These are phyloP conservation scores for Deinandra increscens DNA, from an alignment of 129 eudicot genomes.

Conservation along the genomic window DNA sequence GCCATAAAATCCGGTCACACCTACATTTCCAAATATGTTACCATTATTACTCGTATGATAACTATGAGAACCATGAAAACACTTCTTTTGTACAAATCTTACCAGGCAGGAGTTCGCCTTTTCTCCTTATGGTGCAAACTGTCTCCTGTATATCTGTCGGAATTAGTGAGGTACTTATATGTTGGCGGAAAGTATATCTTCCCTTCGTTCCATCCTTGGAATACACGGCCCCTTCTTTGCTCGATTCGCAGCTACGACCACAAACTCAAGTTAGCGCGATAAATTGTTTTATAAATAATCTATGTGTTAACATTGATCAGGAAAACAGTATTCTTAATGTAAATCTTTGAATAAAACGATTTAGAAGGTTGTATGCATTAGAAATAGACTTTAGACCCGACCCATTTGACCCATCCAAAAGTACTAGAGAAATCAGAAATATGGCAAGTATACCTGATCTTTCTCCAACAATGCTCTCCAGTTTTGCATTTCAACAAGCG, in stretches of 20 bases:
- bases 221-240: conserved; percentile 88
- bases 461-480: conserved; percentile 91
- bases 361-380: not conserved
- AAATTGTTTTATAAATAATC: not conserved
- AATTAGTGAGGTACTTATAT: conserved; percentile 79
- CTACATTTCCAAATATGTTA: conserved; percentile 29
- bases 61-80: not conserved
- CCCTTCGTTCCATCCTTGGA: conserved; percentile 89
- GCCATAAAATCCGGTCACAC: conserved; percentile 94
- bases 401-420: too few relatives aligned
- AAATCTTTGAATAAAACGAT: not conserved
- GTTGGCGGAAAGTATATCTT: conserved; percentile 95
- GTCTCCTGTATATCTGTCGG: conserved; percentile 88
- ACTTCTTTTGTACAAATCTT: not conserved
- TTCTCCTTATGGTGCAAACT: conserved; percentile 86
- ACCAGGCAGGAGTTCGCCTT: conserved; percentile 93
- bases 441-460: conserved; percentile 71
- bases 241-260: conserved; percentile 66
- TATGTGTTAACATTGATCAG: not conserved
- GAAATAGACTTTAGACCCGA: not conserved
- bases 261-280: conserved; percentile 15
- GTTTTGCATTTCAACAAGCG: conserved; percentile 94
- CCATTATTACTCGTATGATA: not conserved
- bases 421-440: not conserved
- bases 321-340: not conserved